Base-by-base conservation (phyloP, 306 rosid genomes). In the Vigna hirtella region DNA sequence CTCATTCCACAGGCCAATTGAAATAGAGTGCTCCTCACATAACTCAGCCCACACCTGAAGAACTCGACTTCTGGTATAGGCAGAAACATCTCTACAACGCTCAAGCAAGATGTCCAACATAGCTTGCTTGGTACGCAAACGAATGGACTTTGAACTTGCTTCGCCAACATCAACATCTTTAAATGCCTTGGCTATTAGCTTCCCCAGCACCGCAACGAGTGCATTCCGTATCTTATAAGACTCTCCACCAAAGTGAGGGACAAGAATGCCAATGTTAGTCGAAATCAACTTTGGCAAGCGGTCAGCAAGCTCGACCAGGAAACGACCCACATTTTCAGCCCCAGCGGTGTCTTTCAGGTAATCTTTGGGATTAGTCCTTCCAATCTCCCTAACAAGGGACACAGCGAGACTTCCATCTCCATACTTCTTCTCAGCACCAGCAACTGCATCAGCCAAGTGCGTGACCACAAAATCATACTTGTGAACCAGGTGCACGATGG, bases 1-100 rank as follows among this genome's bases (percentile, higher is more conserved):
- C 80, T 94, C 91, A 76, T 90, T 94, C 98, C 98, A 94, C 92
- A 94, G 76, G 84, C 98, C 98, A 82, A 94, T 94, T 61, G 98
- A 92, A 83, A 94, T 87, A 82, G 90, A 87, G 83, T 94, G 93
- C 26, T 87, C 97, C 82, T 94, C 98, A 42, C 97, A 92, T 56
- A 94, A 86, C 74, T 94, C 98, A 77, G 92, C 93, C 98, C 98
- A 94, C 64, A 92, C 96, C 80, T 92, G 98, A 82, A 94, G 97
- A 85, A 90, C 97, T 57, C 97, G 90, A 77, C 98, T 92, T 82
- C 98, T 88, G 38, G 97, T 94, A 73, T 94, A 94, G 53, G 98
- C 98, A 6, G 98, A 92, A 85, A 90, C 97, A 85, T 94, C 98
- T 82, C 97, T 92, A 86, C 98, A 92, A 28, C 98, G 93, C 81